Percentiles rank a stretch among this genome's conserved stretches.
phyloP scores from a whole-genome alignment of 345 rosid genomes.

The Streptanthus diversifolius region DNA sequence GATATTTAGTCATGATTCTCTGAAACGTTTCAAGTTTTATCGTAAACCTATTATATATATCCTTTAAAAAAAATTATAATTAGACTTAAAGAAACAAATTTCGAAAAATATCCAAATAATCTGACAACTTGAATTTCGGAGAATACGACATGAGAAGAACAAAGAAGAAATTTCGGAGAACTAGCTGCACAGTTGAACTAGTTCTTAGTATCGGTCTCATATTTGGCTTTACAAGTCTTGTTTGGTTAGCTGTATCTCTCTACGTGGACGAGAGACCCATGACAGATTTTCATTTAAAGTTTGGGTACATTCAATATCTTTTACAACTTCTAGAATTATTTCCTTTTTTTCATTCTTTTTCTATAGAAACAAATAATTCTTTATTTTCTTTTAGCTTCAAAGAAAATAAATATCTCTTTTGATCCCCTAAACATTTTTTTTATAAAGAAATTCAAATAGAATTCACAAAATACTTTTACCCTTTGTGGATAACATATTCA shows the following conservation, averaged over 20 bases:
- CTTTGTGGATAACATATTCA: background rate
- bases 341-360: background rate
- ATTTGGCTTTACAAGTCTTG: conserved; percentile 7
- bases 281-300: background rate
- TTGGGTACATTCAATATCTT: background rate
- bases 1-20: background rate
- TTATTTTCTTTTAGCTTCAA: background rate
- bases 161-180: conserved; percentile 22
- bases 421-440: background rate
- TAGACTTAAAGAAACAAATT: background rate
- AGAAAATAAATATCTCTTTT: background rate
- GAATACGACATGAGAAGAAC: conserved; percentile 11
- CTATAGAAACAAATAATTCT: background rate
- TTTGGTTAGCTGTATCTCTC: conserved; percentile 22
- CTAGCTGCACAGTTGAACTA: background rate
- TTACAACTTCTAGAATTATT: conserved; percentile 3
- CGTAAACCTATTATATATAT: background rate
- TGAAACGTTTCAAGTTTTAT: background rate
- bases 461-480: background rate
- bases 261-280: conserved; percentile 22
- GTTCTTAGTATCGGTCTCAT: background rate
- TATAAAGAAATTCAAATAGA: background rate
- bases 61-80: background rate
- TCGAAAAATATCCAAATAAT: background rate
- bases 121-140: background rate